Conservation (phyloP, 305 asterid genomes). For the Fraxinus ornus region DNA sequence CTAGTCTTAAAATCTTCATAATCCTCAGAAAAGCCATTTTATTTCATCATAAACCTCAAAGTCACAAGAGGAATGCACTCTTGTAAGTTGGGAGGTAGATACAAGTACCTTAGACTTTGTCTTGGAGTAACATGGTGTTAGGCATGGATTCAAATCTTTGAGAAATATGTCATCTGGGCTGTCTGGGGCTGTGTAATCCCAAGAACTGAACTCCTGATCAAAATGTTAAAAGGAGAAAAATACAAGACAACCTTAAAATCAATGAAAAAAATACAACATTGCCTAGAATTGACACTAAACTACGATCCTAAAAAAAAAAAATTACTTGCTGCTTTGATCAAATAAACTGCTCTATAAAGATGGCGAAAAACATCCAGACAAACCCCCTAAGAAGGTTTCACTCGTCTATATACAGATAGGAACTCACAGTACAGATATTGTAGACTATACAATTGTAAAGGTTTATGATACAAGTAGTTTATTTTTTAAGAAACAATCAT, state of each 20-base stretch:
- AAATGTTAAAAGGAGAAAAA: slow-evolving; percentile 24
- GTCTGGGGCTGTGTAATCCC: slow-evolving; percentile 56
- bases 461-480: not conserved
- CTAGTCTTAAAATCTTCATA: not conserved
- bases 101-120: slow-evolving; percentile 65
- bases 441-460: not conserved
- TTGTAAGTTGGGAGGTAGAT: not conserved
- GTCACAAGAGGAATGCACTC: slow-evolving; percentile 40
- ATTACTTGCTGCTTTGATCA: too few species aligned
- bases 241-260: not conserved
- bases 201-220: slow-evolving; percentile 68
- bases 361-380: not conserved
- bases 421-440: too few species aligned
- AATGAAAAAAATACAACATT: not conserved
- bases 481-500: not conserved
- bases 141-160: slow-evolving; percentile 86
- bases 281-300: not conserved
- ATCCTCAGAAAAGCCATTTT: slow-evolving; percentile 3
- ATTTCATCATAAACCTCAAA: slow-evolving; percentile 38
- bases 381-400: too few species aligned
- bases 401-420: too few species aligned
- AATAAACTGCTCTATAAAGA: not conserved
- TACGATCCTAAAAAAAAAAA: not conserved
- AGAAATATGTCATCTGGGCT: slow-evolving; percentile 85
- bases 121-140: slow-evolving; percentile 70